Percentiles rank a stretch among this genome's conserved stretches.
Conservation (phyloP, 192 early-diverging fungal species). For the Spizellomyces punctatus region DNA sequence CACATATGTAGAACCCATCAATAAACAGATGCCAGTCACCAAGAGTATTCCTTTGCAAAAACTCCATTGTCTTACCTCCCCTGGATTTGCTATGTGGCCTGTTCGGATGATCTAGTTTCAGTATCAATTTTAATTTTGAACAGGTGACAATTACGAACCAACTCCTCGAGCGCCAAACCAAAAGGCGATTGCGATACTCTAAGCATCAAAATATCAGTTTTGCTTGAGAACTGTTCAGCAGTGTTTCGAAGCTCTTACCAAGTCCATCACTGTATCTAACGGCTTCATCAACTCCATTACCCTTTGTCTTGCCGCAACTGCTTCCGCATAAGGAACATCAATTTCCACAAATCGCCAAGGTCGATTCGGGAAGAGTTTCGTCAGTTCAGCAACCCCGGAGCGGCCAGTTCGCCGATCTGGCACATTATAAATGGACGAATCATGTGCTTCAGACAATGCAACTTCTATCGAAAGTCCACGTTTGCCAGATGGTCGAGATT, state of each 20-base stretch:
- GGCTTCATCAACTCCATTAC: slow-evolving; percentile 80
- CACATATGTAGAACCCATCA: not conserved
- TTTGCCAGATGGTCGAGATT: not conserved
- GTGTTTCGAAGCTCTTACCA: slow-evolving; percentile 17
- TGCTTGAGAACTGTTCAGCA: no score
- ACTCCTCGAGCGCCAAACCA: slow-evolving; percentile 92
- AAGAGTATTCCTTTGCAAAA: no score
- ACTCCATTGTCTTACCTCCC: no score
- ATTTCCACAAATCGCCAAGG: slow-evolving; percentile 89
- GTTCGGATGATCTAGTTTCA: no score
- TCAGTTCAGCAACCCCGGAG: slow-evolving; percentile 55
- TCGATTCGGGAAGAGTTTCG: slow-evolving; percentile 64
- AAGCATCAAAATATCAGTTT: no score
- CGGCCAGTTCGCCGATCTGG: slow-evolving; percentile 85
- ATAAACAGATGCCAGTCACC: no score
- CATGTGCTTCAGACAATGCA: not conserved
- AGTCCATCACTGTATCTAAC: slow-evolving; percentile 90
- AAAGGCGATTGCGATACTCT: slow-evolving; percentile 91
- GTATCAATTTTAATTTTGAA: slow-evolving; percentile 16
- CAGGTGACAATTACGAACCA: slow-evolving; percentile 44
- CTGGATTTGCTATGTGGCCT: no score
- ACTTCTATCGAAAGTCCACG: not conserved
- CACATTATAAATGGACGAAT: slow-evolving; percentile 57
- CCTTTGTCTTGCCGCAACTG: slow-evolving; percentile 49
- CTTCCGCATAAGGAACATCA: slow-evolving; percentile 80